A percentile compares a stretch with the other conserved stretches of the same genome.
These are phyloP conservation scores for Dactylonectria estremocensis DNA, from an alignment of 2,329 filamentous ascomycete species.

Conservation along the genomic window DNA sequence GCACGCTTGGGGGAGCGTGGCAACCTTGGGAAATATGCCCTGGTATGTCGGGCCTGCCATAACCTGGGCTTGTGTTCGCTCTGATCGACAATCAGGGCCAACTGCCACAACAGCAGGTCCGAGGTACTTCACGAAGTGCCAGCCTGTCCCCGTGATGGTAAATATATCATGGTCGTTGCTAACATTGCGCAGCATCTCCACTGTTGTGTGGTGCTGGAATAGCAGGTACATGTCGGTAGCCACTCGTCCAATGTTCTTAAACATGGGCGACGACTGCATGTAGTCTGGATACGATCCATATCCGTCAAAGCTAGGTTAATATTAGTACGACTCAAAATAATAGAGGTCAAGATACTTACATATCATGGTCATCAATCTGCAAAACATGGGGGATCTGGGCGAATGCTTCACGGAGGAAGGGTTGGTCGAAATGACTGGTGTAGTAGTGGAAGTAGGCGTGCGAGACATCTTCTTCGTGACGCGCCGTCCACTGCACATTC, in stretches of 20 bases:
- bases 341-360: conserved; percentile 73
- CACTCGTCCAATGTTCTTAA: conserved; percentile 97
- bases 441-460: conserved; percentile 99
- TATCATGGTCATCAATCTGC: conserved; percentile 96
- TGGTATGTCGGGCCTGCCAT: conserved; percentile 98
- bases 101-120: conserved; percentile 92
- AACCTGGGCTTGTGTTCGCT: conserved; percentile 90
- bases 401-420: conserved; percentile 93
- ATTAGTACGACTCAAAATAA: conserved; percentile 32
- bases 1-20: conserved; percentile 91
- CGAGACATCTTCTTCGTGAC: conserved; percentile 94
- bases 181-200: conserved; percentile 92
- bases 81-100: conserved; percentile 91
- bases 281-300: conserved; percentile 98
- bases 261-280: conserved; percentile 98
- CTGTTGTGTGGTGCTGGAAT: conserved; percentile 97
- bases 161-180: conserved; percentile 93
- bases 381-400: conserved; percentile 96
- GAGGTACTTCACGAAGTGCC: conserved; percentile 98
- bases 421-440: conserved; percentile 97
- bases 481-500: conserved; percentile 91
- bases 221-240: conserved; percentile 98
- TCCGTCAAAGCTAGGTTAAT: conserved; percentile 83
- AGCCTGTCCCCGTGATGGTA: conserved; percentile 95
- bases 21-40: conserved; percentile 95